Base-by-base conservation (phyloP, 2,329 filamentous ascomycete genomes). In the Alternaria brassicicola region DNA sequence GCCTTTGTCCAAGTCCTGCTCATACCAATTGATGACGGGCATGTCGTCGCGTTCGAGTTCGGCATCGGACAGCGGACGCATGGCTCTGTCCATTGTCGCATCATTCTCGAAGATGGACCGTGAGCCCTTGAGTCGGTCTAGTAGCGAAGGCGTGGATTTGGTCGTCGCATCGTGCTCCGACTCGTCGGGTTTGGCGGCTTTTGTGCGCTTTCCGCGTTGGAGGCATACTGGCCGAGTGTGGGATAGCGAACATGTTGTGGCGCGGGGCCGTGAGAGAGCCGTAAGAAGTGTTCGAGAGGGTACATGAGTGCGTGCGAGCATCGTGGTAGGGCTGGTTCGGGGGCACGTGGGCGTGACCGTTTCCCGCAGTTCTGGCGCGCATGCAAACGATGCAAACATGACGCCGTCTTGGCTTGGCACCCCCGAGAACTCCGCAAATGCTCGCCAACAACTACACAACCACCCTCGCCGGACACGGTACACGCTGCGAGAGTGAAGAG, bases 361-460 rank as follows among this genome's bases (percentile, higher is more conserved):
- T 31, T 33, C 52, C 26, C 35, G 59, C 6, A 58, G 51, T 62
- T 65, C 64, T 53, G 59, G 48, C 2, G 30, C 8, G 30, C 21
- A 10, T 47, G 54, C 54, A 57, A 52, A 52, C 41, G 13, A 23
- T 55, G 57, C 67, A 66, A 63, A 66, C 55, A 33, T 35, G 28
- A 35, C 30, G 19, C 21, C 15, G 31, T 49, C 68, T 72, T 72
- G 68, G 69, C 68, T 72, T 72, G 68, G 69, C 70, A 66, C 57
- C 35, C 35, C 66, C 65, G 68, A 57, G 58, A 63, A 62, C 63
- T 68, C 65, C 66, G 63, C 65, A 63, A 55, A 31, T 43, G 25
- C 46, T 38, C 15, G 10, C 30, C 36, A 38, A 41, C 28, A 25
- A n/a, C 39, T 25, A 38, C 17, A n/a, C n/a, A n/a, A n/a, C n/a